These are phyloP conservation scores for Colletotrichum endophyticum DNA, from an alignment of 2,329 filamentous ascomycete genomes.

Conservation along the genomic window DNA sequence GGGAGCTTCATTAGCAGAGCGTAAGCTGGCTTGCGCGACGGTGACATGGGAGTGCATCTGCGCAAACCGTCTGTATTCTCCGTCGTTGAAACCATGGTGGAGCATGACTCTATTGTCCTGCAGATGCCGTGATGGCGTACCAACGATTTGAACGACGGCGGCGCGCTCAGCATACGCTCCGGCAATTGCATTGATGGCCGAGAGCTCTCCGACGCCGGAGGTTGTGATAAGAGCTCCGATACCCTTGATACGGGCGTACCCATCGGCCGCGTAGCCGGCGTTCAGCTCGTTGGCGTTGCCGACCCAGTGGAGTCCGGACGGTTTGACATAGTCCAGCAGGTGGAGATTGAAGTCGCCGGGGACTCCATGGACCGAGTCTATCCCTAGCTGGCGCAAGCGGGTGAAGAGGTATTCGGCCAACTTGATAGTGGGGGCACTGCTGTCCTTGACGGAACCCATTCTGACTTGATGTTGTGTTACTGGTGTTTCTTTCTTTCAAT, in stretches of 20 bases:
- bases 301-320: conserved; percentile 44
- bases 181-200: conserved; percentile 63
- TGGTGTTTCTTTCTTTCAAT: too few species aligned
- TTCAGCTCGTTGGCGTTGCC: conserved; percentile 65
- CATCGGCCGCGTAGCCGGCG: conserved; percentile 61
- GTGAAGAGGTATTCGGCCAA: conserved; percentile 67
- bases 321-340: conserved; percentile 40
- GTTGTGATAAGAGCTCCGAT: conserved; percentile 58
- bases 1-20: conserved; percentile 47
- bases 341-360: conserved; percentile 47
- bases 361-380: conserved; percentile 59
- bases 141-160: conserved; percentile 63
- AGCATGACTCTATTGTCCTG: conserved; percentile 48
- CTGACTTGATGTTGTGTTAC: background rate
- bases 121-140: conserved; percentile 48
- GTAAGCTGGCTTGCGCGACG: conserved; percentile 50
- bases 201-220: conserved; percentile 63
- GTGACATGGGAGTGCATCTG: conserved; percentile 55
- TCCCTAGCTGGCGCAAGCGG: conserved; percentile 62
- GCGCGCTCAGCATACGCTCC: conserved; percentile 63
- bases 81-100: conserved; percentile 61
- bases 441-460: background rate
- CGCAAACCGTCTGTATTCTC: conserved; percentile 53
- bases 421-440: conserved; percentile 30
- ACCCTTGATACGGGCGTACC: conserved; percentile 60